Conservation (phyloP, 495 filamentous ascomycete species). For the Lasiosphaeria miniovina region DNA sequence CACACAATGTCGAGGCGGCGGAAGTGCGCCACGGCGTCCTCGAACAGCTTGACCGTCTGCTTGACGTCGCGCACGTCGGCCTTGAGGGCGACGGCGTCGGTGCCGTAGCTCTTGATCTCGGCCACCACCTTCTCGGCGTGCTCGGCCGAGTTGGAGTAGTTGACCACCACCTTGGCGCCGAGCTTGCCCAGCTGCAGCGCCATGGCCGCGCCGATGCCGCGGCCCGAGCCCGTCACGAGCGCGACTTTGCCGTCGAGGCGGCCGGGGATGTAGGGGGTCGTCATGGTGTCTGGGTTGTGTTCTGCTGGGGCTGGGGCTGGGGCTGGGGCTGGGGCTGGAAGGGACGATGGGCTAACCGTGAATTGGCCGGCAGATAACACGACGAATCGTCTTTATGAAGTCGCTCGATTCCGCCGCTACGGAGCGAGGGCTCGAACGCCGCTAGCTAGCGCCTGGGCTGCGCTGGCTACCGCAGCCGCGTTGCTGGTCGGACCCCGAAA, state of each 20-base stretch:
- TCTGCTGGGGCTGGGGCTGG: background rate
- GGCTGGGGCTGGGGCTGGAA: background rate
- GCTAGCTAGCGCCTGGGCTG: too few relatives aligned
- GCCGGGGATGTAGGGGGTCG: slow-evolving; percentile 8
- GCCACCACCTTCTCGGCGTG: slow-evolving; percentile 58
- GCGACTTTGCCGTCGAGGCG: slow-evolving; percentile 43
- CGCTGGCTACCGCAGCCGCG: too few relatives aligned
- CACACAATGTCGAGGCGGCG: slow-evolving; percentile 62
- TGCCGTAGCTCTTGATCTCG: slow-evolving; percentile 52
- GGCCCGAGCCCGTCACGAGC: slow-evolving; percentile 42
- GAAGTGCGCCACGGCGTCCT: slow-evolving; percentile 59
- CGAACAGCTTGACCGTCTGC: slow-evolving; percentile 45
- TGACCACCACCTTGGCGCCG: slow-evolving; percentile 66
- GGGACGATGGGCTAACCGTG: too few relatives aligned
- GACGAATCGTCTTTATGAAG: too few relatives aligned
- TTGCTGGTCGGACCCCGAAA: too few relatives aligned
- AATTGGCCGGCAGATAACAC: too few relatives aligned
- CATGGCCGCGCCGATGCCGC: slow-evolving; percentile 69
- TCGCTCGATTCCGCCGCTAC: too few relatives aligned
- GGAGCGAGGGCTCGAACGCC: too few relatives aligned
- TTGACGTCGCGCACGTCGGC: slow-evolving; percentile 67
- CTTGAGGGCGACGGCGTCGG: slow-evolving; percentile 60
- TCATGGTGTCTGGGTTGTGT: background rate
- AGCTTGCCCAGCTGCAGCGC: slow-evolving; percentile 67
- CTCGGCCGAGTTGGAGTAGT: slow-evolving; percentile 59